Conservation (phyloP, 768 basidiomycete genomes). For the Termitomyces titanicus region DNA sequence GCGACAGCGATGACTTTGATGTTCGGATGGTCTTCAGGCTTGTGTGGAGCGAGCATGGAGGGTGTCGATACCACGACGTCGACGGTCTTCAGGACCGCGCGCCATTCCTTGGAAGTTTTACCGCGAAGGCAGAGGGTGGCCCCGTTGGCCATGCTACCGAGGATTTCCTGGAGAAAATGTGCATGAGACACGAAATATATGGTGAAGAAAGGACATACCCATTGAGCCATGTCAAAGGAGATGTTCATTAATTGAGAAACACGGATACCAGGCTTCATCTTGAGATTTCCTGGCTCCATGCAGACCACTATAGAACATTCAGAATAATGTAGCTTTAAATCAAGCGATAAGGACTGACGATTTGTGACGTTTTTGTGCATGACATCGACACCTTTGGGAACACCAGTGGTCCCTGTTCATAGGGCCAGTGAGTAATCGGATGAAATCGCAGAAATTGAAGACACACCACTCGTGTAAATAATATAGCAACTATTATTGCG, state of each 20-base stretch:
- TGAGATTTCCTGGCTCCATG: conserved; percentile 48
- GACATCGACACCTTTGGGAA: conserved; percentile 59
- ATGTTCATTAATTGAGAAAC: conserved; percentile 63
- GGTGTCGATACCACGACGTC: conserved; percentile 54
- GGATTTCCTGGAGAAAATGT: conserved; percentile 46
- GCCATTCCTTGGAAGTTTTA: conserved; percentile 48
- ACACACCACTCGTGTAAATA: conserved; percentile 58
- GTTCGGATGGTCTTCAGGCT: conserved; percentile 45
- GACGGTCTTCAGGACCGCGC: conserved; percentile 41
- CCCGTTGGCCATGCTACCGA: conserved; percentile 49
- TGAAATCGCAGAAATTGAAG: not conserved
- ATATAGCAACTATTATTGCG: conserved; percentile 47
- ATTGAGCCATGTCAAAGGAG: conserved; percentile 63
- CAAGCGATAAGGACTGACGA: conserved; percentile 34
- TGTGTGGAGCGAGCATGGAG: conserved; percentile 44
- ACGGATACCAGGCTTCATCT: conserved; percentile 48
- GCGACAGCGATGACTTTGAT: conserved; percentile 47
- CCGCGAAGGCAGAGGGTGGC: conserved; percentile 50
- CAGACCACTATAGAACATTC: conserved; percentile 24
- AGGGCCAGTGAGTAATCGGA: not conserved
- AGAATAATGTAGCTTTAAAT: not conserved
- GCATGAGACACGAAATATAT: conserved; percentile 21
- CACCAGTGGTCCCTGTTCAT: conserved; percentile 50
- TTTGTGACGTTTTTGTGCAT: conserved; percentile 56
- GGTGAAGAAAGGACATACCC: conserved; percentile 29